Evolutionary conservation across 2,329 filamentous ascomycete genomes (phyloP).

Genomic region (Aspergillus sp.): DNA sequence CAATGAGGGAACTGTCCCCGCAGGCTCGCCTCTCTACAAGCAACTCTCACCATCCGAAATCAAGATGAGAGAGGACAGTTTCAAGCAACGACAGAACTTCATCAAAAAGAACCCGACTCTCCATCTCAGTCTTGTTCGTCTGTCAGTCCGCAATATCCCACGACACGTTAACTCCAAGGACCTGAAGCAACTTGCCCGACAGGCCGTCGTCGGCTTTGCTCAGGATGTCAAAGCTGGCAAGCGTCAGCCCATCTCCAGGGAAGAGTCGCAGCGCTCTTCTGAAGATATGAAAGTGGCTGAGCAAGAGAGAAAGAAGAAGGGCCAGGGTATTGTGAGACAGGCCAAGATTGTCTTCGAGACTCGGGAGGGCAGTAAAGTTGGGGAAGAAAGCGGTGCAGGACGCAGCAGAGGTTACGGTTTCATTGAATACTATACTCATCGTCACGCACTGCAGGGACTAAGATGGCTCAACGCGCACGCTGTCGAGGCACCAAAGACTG

Average conservation of each 20-base stretch:
- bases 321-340: conserved; percentile 84
- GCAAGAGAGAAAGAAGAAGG: conserved; percentile 70
- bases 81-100: conserved; percentile 79
- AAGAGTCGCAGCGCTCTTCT: conserved; percentile 76
- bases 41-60: conserved; percentile 73
- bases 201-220: conserved; percentile 92
- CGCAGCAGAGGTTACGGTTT: conserved; percentile 93
- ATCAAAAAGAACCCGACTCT: conserved; percentile 88
- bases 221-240: conserved; percentile 76
- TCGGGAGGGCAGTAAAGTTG: conserved; percentile 75
- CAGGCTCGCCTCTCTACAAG: conserved; percentile 72
- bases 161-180: conserved; percentile 78
- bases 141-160: conserved; percentile 88
- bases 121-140: conserved; percentile 81
- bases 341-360: conserved; percentile 94
- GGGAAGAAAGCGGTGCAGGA: conserved; percentile 70
- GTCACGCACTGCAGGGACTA: conserved; percentile 90
- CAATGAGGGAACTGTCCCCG: conserved; percentile 75
- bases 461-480: conserved; percentile 84
- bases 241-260: conserved; percentile 76
- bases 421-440: conserved; percentile 91
- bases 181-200: conserved; percentile 82
- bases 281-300: conserved; percentile 79
- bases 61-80: conserved; percentile 81
- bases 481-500: conserved; percentile 37